phyloP scores from a whole-genome alignment of 768 basidiomycete genomes.

The Cubamyces lactineus region DNA sequence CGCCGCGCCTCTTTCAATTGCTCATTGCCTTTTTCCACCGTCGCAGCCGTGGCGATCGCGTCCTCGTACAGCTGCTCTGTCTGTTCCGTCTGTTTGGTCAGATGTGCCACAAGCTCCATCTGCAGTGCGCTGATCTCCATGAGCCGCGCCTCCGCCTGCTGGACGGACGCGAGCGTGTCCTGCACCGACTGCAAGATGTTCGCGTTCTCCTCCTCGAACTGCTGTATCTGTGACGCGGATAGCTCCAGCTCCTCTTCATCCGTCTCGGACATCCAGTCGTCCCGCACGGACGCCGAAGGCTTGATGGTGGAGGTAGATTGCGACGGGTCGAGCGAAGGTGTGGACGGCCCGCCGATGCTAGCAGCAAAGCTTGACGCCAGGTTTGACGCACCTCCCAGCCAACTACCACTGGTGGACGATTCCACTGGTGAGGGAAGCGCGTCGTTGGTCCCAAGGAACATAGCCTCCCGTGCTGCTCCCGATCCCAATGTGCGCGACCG shows the following conservation, averaged over 20 bases:
- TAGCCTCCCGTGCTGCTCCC: conserved; percentile 66
- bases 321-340: conserved; percentile 35
- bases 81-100: conserved; percentile 87
- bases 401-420: conserved; percentile 45
- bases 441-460: conserved; percentile 41
- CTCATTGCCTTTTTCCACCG: conserved; percentile 86
- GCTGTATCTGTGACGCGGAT: conserved; percentile 85
- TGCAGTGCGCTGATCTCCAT: conserved; percentile 94
- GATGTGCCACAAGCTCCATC: conserved; percentile 86
- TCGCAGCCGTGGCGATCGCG: conserved; percentile 83
- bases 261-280: conserved; percentile 58
- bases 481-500: conserved; percentile 83
- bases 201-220: conserved; percentile 92
- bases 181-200: conserved; percentile 83
- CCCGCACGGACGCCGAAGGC: conserved; percentile 36
- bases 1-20: conserved; percentile 90
- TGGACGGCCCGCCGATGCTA: conserved; percentile 42
- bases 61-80: conserved; percentile 96
- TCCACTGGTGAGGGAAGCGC: conserved; percentile 24
- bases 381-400: conserved; percentile 64
- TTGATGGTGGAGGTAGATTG: conserved; percentile 26
- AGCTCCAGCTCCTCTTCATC: conserved; percentile 78
- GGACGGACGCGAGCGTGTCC: conserved; percentile 84
- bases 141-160: conserved; percentile 88
- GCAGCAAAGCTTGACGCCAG: conserved; percentile 49